Evolutionary conservation across 2,329 filamentous ascomycete genomes (phyloP).

Genomic region (Cordyceps militaris): DNA sequence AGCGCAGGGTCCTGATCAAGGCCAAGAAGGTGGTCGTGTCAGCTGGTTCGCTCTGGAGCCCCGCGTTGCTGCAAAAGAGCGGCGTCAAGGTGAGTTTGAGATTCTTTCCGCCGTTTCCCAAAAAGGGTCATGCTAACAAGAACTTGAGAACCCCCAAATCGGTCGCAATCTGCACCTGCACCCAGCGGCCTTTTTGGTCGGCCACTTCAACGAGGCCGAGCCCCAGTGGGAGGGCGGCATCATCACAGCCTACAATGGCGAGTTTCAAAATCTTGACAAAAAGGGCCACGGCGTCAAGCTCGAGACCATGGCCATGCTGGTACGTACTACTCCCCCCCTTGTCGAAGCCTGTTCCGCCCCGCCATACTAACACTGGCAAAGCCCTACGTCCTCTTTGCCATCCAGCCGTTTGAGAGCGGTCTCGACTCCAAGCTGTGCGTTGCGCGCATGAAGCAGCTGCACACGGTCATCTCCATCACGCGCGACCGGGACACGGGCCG

Average conservation of each 20-base stretch:
- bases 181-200: constrained; percentile 55
- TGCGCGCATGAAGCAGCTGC: constrained; percentile 61
- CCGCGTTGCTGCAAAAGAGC: constrained; percentile 68
- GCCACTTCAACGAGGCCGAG: constrained; percentile 62
- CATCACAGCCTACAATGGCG: constrained; percentile 68
- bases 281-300: constrained; percentile 77
- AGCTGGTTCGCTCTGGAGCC: constrained; percentile 68
- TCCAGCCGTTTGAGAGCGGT: constrained; percentile 60
- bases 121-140: constrained; percentile 16
- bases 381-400: constrained; percentile 48
- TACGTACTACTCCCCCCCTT: constrained; percentile 26
- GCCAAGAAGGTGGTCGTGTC: constrained; percentile 78
- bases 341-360: background rate
- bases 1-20: constrained; percentile 60
- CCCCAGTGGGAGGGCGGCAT: constrained; percentile 69
- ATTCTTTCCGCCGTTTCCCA: too few species aligned
- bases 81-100: constrained; percentile 52
- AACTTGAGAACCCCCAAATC: constrained; percentile 62
- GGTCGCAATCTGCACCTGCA: constrained; percentile 78
- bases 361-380: constrained; percentile 7
- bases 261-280: constrained; percentile 75
- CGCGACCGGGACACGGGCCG: constrained; percentile 70
- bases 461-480: constrained; percentile 64
- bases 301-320: constrained; percentile 66
- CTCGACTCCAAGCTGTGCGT: constrained; percentile 66